Evolutionary conservation across 2,329 filamentous ascomycete species (phyloP).

Genomic region (Alternaria triticimaculans): DNA sequence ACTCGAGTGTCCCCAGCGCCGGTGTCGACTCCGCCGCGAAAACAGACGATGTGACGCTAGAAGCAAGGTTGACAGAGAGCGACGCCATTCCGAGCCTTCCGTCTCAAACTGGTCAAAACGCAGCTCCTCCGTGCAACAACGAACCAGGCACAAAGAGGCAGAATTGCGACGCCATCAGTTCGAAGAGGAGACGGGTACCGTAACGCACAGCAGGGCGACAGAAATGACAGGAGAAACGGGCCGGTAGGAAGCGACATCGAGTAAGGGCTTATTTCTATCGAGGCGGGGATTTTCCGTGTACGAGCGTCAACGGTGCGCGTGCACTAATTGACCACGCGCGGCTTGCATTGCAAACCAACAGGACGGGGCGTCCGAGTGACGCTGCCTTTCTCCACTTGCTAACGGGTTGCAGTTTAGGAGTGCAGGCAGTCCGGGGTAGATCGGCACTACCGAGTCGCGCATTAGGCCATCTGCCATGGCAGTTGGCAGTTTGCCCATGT

Average conservation of each 20-base stretch:
- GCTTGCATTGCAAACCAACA: conserved; percentile 1
- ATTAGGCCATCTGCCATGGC: background rate
- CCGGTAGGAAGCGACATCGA: background rate
- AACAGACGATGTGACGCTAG: conserved; percentile 19
- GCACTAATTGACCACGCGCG: background rate
- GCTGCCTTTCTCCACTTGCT: conserved; percentile 14
- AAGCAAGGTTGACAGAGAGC: conserved; percentile 13
- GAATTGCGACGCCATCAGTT: background rate
- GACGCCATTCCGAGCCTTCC: conserved; percentile 22
- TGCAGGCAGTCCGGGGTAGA: conserved; percentile 22
- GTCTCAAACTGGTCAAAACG: background rate
- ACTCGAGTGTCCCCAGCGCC: conserved; percentile 35
- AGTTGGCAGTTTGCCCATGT: background rate
- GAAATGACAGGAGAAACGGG: conserved; percentile 1
- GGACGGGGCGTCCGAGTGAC: conserved; percentile 12
- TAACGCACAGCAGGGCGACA: background rate
- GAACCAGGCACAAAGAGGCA: background rate
- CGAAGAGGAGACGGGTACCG: background rate
- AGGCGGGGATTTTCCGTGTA: conserved; percentile 5
- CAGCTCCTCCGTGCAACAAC: background rate
- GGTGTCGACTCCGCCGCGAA: conserved; percentile 25
- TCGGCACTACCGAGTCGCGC: conserved; percentile 4
- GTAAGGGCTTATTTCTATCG: background rate
- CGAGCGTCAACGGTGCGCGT: background rate
- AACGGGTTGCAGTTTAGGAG: conserved; percentile 8